phyloP scores from a whole-genome alignment of 768 basidiomycete genomes.

The Inosperma sp. region DNA sequence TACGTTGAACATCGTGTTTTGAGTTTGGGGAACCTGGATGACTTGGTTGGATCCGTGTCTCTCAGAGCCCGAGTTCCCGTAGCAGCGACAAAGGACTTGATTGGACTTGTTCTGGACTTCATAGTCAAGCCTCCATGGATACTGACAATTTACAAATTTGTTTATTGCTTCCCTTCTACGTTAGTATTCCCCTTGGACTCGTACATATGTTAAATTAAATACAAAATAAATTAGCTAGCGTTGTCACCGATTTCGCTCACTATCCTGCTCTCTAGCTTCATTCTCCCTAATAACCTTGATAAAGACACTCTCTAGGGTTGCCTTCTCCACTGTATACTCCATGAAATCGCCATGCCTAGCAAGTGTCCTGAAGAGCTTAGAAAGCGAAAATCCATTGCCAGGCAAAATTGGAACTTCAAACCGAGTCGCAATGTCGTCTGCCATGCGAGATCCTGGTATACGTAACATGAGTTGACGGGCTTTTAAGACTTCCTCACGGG shows the following conservation, averaged over 20 bases:
- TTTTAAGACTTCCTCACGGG: slow-evolving; percentile 52
- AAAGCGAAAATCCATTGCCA: slow-evolving; percentile 43
- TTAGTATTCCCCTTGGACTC: too few relatives aligned
- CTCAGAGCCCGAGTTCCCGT: too few relatives aligned
- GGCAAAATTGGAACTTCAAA: slow-evolving; percentile 62
- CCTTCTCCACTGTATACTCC: slow-evolving; percentile 69
- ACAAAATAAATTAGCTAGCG: too few relatives aligned
- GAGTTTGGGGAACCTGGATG: neutral
- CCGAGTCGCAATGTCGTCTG: slow-evolving; percentile 70
- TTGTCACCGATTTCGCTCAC: too few relatives aligned
- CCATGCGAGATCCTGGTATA: slow-evolving; percentile 57
- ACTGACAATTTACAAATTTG: too few relatives aligned
- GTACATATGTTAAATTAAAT: too few relatives aligned
- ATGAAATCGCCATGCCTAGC: slow-evolving; percentile 49
- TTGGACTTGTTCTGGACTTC: too few relatives aligned
- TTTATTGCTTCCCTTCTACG: too few relatives aligned
- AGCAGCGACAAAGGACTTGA: too few relatives aligned
- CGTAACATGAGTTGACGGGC: slow-evolving; percentile 58
- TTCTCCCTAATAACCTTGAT: slow-evolving; percentile 64
- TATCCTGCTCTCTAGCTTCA: slow-evolving; percentile 47
- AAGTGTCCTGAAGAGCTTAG: slow-evolving; percentile 54
- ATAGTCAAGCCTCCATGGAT: too few relatives aligned
- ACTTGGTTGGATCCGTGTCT: too few relatives aligned
- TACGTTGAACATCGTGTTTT: slow-evolving; percentile 3
- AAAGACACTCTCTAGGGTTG: slow-evolving; percentile 68